Evolutionary conservation across 1,139 yeast genomes (phyloP).

Genomic region (Blastobotrys petasosporus): DNA sequence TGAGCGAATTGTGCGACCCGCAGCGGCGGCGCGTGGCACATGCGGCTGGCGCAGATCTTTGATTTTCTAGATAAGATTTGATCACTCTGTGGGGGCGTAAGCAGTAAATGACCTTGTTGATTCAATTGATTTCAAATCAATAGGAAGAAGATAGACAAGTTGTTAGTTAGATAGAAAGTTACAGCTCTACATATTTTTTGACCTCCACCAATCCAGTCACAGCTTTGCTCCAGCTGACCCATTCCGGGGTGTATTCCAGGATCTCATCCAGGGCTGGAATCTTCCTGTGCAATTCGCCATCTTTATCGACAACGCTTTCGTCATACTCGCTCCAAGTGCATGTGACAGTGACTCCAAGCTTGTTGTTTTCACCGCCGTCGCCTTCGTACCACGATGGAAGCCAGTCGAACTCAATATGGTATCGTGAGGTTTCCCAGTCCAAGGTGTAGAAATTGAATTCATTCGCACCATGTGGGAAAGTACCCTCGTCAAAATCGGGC

Average conservation of each 20-base stretch:
- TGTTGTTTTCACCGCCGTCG: slow-evolving; percentile 32
- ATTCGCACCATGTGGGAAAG: slow-evolving; percentile 48
- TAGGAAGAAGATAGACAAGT: too few relatives aligned
- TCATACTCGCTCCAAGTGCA: slow-evolving; percentile 76
- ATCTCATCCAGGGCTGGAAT: slow-evolving; percentile 70
- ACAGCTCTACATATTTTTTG: slow-evolving; percentile 42
- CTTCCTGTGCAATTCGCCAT: slow-evolving; percentile 32
- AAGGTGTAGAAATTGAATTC: slow-evolving; percentile 57
- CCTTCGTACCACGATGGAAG: slow-evolving; percentile 57
- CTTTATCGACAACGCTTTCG: slow-evolving; percentile 35
- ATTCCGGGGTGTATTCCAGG: slow-evolving; percentile 56
- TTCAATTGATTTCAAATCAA: too few relatives aligned
- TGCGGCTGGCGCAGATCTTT: too few relatives aligned
- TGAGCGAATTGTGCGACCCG: too few relatives aligned
- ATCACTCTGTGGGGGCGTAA: too few relatives aligned
- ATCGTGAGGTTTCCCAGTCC: slow-evolving; percentile 48
- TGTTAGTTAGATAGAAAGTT: slow-evolving; percentile 6
- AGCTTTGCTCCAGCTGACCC: slow-evolving; percentile 58
- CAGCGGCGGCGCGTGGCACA: too few relatives aligned
- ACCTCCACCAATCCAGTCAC: slow-evolving; percentile 63
- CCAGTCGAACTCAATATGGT: slow-evolving; percentile 71
- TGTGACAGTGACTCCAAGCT: slow-evolving; percentile 49
- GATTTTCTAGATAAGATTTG: too few relatives aligned
- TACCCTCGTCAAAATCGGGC: slow-evolving; percentile 18
- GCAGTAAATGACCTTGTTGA: too few relatives aligned